These are phyloP conservation scores for Sophora flavescens DNA, from an alignment of 306 rosid species.

Conservation along the genomic window DNA sequence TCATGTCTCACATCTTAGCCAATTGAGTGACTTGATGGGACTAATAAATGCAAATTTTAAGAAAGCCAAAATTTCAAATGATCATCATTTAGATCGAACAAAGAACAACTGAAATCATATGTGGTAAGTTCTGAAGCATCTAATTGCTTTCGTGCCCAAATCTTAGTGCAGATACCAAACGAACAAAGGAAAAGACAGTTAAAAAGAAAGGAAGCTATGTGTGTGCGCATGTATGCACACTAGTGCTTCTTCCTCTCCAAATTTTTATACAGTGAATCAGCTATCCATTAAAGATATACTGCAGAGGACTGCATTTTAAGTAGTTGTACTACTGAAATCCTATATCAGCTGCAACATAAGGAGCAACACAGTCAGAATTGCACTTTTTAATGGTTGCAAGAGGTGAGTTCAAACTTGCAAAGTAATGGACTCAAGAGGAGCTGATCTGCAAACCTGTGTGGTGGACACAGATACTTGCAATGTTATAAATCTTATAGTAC, in stretches of 20 bases:
- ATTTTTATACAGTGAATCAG: neutral
- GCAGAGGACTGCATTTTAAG: neutral
- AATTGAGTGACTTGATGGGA: no score
- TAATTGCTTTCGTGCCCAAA: neutral
- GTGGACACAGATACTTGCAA: conserved; percentile 18
- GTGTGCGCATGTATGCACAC: no score
- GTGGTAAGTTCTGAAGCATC: neutral
- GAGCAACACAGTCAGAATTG: neutral
- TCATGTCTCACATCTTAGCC: no score
- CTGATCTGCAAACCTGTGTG: conserved; percentile 1
- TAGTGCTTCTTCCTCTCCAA: neutral
- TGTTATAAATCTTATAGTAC: neutral
- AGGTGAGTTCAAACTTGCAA: conserved; percentile 4
- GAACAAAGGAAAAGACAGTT: neutral
- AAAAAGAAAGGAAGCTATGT: neutral
- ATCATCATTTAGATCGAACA: neutral
- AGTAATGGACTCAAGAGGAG: conserved; percentile 14
- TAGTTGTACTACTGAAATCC: neutral
- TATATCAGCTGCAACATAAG: conserved; percentile 7
- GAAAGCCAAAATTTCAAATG: neutral
- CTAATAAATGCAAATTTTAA: conserved; percentile 10
- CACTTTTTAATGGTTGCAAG: neutral
- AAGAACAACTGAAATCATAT: neutral
- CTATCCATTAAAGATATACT: conserved; percentile 15
- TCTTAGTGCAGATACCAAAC: neutral